Evolutionary conservation across 805 yeast genomes (phyloP).

Genomic region (Kodamaea neixiangensis): DNA sequence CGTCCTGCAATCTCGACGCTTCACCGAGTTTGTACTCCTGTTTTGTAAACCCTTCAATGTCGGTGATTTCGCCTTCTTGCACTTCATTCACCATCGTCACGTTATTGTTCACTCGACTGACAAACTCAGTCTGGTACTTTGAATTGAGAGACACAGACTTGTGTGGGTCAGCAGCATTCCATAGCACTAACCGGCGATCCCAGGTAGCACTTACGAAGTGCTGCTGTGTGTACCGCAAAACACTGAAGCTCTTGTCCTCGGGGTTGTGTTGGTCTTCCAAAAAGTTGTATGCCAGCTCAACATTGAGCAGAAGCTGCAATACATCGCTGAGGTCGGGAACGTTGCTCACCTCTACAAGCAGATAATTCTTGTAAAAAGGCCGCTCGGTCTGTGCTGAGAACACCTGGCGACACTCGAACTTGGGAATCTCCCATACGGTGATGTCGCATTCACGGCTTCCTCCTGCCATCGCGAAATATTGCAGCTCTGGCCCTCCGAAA

Average conservation of each 20-base stretch:
- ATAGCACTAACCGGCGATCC: conserved; percentile 28
- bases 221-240: conserved; percentile 10
- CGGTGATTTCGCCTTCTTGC: conserved; percentile 13
- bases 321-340: conserved; percentile 1
- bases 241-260: conserved; percentile 16
- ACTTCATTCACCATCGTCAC: conserved; percentile 45
- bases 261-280: conserved; percentile 7
- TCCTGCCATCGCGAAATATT: conserved; percentile 56
- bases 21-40: conserved; percentile 9
- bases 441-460: conserved; percentile 60
- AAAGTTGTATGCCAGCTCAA: conserved; percentile 1
- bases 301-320: conserved; percentile 1
- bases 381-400: conserved; percentile 20
- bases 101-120: conserved; percentile 23
- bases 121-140: conserved; percentile 20
- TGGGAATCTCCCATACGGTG: conserved; percentile 75
- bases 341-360: conserved; percentile 22
- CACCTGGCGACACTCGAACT: conserved; percentile 52
- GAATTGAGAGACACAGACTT: conserved; percentile 19
- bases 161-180: conserved; percentile 25
- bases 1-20: conserved; percentile 43
- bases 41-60: conserved; percentile 9
- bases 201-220: conserved; percentile 28
- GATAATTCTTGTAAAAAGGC: conserved; percentile 27
- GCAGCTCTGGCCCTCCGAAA: not conserved